Evolutionary conservation across 2,329 filamentous ascomycete species (phyloP).

Genomic region (Trichophyton simii): DNA sequence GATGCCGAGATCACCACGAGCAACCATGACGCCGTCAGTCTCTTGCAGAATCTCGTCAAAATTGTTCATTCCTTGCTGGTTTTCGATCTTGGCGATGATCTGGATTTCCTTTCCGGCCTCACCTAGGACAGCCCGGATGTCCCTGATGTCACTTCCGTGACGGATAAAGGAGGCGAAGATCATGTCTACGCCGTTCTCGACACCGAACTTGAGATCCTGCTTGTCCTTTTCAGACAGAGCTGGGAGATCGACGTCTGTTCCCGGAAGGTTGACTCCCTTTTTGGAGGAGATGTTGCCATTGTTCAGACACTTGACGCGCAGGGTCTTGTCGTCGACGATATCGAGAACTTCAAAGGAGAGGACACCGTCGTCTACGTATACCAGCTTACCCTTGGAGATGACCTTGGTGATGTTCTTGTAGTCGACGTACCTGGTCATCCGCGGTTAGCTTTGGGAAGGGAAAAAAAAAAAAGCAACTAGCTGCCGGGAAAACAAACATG

Average conservation of each 20-base stretch:
- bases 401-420: slow-evolving; percentile 99
- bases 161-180: slow-evolving; percentile 98
- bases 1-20: slow-evolving; percentile 94
- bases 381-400: slow-evolving; percentile 76
- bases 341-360: slow-evolving; percentile 89
- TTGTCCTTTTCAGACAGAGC: slow-evolving; percentile 98
- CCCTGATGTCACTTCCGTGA: slow-evolving; percentile 77
- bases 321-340: slow-evolving; percentile 75
- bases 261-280: slow-evolving; percentile 98
- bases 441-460: not conserved
- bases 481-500: slow-evolving; percentile 52
- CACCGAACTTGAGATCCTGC: slow-evolving; percentile 82
- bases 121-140: slow-evolving; percentile 84
- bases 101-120: slow-evolving; percentile 91
- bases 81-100: slow-evolving; percentile 99
- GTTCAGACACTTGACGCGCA: slow-evolving; percentile 81
- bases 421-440: slow-evolving; percentile 64
- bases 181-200: slow-evolving; percentile 99
- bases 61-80: slow-evolving; percentile 99
- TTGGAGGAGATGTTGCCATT: slow-evolving; percentile 97
- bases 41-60: slow-evolving; percentile 91
- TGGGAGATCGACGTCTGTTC: slow-evolving; percentile 95
- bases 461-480: not conserved
- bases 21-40: slow-evolving; percentile 99
- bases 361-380: slow-evolving; percentile 98